Base-by-base conservation (phyloP, 2,329 filamentous ascomycete genomes). In the Aspergillus viridinutans region DNA sequence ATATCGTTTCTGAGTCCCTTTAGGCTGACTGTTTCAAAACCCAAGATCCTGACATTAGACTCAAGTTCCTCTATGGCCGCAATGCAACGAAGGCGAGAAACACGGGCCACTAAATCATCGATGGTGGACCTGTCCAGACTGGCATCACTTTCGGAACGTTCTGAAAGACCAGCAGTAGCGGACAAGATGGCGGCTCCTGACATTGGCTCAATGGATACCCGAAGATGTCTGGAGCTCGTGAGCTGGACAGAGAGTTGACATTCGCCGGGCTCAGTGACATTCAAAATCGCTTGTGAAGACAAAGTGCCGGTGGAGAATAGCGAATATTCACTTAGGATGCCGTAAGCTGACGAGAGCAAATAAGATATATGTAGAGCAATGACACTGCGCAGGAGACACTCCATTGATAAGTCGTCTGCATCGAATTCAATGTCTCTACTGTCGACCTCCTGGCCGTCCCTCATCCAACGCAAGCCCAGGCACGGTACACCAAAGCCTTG, bases 141-240 rank as follows among this genome's bases (percentile, higher is more conserved):
- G 54, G 95, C 78, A 35, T 82, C 83, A 32, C 76, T 77, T 67
- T 96, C 90, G 20, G 81, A 80, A 21, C 84, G 79, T 8, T 79
- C 76, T 3, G 82, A 78, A 48, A 81, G 75, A 56, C 78, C 80
- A 2, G 84, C 83, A 52, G 83, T 82, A 14, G 91, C 89, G 56
- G 85, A 83, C 40, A 96, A 74, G 9, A 86, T 84, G 59, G 92
- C 88, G 10, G 81, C 76, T n/a, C 94, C 94, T 0, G 89, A 92
- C 26, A 90, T 85, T 0, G 89, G 85, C 63, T 96, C 90, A 49
- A 97, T 80, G 20, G 83, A 81, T 28, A 96, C 73, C 5, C 79
- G 83, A 35, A 89, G 75, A 40, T 80, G 76, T 55, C 85, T 81
- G 26, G 81, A 78, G n/a, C 80, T 78, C 4, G 89, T 88, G 28